Evolutionary conservation across 73 alveolate genomes (phyloP).

Genomic region (Halteria grandinella): DNA sequence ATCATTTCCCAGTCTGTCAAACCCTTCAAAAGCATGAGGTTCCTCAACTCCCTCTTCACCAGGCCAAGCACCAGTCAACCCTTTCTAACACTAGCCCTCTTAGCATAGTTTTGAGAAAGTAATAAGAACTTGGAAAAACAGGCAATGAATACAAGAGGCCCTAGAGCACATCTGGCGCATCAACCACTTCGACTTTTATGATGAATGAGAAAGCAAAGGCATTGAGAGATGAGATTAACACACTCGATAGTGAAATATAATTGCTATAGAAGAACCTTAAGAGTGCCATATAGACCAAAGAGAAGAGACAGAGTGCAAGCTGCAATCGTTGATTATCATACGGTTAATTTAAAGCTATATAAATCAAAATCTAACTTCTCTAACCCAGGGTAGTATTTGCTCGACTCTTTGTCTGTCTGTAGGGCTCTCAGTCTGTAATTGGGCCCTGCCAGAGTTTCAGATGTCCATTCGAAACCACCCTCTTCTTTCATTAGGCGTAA

Average conservation of each 20-base stretch:
- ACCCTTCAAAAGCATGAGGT: too few species aligned
- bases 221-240: conserved; percentile 27
- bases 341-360: background rate
- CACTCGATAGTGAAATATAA: conserved; percentile 35
- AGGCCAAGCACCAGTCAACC: too few species aligned
- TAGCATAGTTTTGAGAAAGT: too few species aligned
- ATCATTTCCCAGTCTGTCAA: too few species aligned
- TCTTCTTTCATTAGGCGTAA: conserved; percentile 28
- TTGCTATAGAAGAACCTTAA: conserved; percentile 34
- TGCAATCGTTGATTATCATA: background rate
- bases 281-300: conserved; percentile 32
- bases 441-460: background rate
- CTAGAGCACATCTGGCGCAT: too few species aligned
- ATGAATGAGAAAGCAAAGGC: conserved; percentile 55
- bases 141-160: too few species aligned
- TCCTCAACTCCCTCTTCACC: too few species aligned
- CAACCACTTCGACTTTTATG: conserved; percentile 38
- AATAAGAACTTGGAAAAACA: too few species aligned
- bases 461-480: conserved; percentile 1
- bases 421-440: conserved; percentile 6
- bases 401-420: conserved; percentile 16
- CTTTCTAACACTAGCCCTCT: too few species aligned
- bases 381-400: conserved; percentile 22
- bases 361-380: background rate
- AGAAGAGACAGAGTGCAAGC: too few species aligned